Base-by-base conservation (phyloP, 2,329 filamentous ascomycete genomes). In the Epichloe bromicola region DNA sequence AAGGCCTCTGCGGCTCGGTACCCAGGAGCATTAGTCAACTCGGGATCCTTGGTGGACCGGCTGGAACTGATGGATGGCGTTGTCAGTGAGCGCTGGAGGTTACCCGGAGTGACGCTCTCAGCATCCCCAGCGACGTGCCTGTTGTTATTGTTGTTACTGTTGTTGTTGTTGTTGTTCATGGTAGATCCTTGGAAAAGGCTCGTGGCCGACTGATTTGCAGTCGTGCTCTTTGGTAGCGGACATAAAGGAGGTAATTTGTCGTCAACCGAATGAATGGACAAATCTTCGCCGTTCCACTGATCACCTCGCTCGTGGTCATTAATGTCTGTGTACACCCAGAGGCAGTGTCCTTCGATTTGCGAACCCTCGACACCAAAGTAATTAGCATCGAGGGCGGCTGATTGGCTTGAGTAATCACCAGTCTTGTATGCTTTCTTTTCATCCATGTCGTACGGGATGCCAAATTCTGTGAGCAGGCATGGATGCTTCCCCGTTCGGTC, bases 361-460 rank as follows among this genome's bases (percentile, higher is more conserved):
- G 88, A 85, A 0, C 87, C 88, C 69, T 98, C 93, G 0, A 95
- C 75, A 0, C 86, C 93, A 69, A 84, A 98, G 64, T 95, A 88
- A 64, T 97, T 98, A 49, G 94, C 93, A 67, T 98, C 93, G 73
- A 98, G 84, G 6, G 93, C 93, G 2, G 87, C 82, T 36, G 85
- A 86, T 65, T 98, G 93, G 60, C 88, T 95, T 43, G 86, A 85
- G 67, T 95, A 98, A 66, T 98, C 87, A 7, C 94, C 93, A 5
- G 88, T 95, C 68, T 88, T 87, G 70, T 98, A 98, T 1, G 93
- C 93, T 61, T 93, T 76, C 67, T 95, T 90, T 57, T 95, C 83
- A 62, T 98, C 91, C 94, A 98, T 97, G 63, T 98, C 93, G 63
- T 95, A 98, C 0, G 93, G 93, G 53, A 98, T 96, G 7, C 93